Evolutionary conservation across 2,329 filamentous ascomycete species (phyloP), one percentile per base, ranked within the genome.

Genomic region (Xylariaceae sp.): DNA sequence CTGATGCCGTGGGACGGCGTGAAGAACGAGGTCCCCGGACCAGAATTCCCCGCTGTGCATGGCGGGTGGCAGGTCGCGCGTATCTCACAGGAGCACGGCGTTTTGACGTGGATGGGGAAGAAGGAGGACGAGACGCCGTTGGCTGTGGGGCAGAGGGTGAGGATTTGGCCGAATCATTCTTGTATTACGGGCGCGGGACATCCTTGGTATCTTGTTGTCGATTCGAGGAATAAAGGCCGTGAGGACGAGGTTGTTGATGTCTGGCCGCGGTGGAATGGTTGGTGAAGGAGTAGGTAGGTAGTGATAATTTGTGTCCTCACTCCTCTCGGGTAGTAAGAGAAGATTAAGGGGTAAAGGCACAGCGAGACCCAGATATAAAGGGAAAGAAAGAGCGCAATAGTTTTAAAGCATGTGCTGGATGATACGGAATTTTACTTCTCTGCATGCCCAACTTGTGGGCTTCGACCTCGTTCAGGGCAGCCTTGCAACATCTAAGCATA

Each of bases 161-260:
- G 80, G 46, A 69, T 92, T 6, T 91, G 84, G 81, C 86, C 87
- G 0, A 92, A 92, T 56, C 88, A 93, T 67, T 81, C 86, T 27
- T 93, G 88, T 62, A 84, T 92, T 55, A 79, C 86, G 2, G 83
- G 85, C 0, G 82, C 82, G 0, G 78, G 79, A 22, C 87, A 83
- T 66, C 80, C 76, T 2, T 88, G 80, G 74, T 93, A 89, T 66
- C 68, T 89, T 17, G 69, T 92, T 25, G 80, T 91, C 2, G 86
- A 92, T 64, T 80, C 79, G 22, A 70, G 75, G 40, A 66, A 64
- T 14, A 66, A 70, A 42, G 74, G 72, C 0, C 69, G 71, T 19
- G 74, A 79, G 54, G 73, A 83, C 48, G 74, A 79, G 55, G 74
- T 88, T 49, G 72, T 87, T n/a, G 88, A 92, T 70, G 76, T 91